Percentiles rank a stretch among this genome's conserved stretches.
These are phyloP conservation scores for Vitis rupestris DNA, from an alignment of 164 flowering plant species.

Conservation along the genomic window DNA sequence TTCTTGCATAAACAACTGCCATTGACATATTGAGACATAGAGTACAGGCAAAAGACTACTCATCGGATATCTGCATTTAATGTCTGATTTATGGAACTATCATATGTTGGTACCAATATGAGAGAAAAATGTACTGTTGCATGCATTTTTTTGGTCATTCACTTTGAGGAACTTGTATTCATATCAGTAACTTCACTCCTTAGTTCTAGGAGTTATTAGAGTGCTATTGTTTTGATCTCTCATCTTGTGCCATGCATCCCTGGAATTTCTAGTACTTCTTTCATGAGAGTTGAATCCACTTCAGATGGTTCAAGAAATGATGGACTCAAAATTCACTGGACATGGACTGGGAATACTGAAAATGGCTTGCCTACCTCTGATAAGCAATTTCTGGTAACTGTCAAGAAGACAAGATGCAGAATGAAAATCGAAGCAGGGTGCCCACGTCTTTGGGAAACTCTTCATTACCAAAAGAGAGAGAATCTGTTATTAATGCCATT, in stretches of 20 bases:
- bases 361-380: slow-evolving; percentile 28
- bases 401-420: slow-evolving; percentile 56
- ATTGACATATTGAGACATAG: too few relatives aligned
- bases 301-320: slow-evolving; percentile 43
- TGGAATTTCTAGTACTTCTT: not conserved
- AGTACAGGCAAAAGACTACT: too few relatives aligned
- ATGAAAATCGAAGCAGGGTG: slow-evolving; percentile 33
- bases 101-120: too few relatives aligned
- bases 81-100: too few relatives aligned
- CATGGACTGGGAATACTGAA: slow-evolving; percentile 35
- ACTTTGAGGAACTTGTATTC: too few relatives aligned
- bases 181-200: not conserved
- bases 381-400: slow-evolving; percentile 35
- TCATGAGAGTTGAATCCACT: slow-evolving; percentile 3
- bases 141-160: too few relatives aligned
- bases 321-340: slow-evolving; percentile 43
- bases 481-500: slow-evolving; percentile 17
- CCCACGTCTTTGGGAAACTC: slow-evolving; percentile 32
- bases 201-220: not conserved
- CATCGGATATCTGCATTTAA: too few relatives aligned
- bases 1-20: too few relatives aligned
- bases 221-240: not conserved
- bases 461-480: slow-evolving; percentile 35
- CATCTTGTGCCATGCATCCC: not conserved
- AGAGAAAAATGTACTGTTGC: too few relatives aligned